Conservation (phyloP, 2,329 filamentous ascomycete species). For the Fusarium dimerum region DNA sequence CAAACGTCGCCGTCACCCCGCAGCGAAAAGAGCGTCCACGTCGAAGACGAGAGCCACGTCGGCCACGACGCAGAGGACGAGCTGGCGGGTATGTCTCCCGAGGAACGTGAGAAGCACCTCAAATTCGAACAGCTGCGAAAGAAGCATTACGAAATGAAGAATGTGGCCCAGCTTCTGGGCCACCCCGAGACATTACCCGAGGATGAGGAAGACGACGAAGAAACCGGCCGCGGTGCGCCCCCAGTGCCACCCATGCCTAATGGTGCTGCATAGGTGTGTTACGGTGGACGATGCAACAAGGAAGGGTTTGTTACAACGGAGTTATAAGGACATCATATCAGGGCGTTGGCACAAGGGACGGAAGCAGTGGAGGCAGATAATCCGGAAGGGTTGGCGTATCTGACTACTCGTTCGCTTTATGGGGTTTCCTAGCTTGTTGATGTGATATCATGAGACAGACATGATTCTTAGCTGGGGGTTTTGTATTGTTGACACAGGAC, state of each 20-base stretch:
- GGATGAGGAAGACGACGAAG: slow-evolving; percentile 62
- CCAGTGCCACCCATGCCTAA: slow-evolving; percentile 47
- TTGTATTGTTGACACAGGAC: slow-evolving; percentile 14
- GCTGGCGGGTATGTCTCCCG: slow-evolving; percentile 56
- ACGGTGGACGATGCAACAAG: slow-evolving; percentile 9
- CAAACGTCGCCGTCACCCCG: slow-evolving; percentile 36
- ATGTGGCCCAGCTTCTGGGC: slow-evolving; percentile 84
- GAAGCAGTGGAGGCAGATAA: slow-evolving; percentile 10
- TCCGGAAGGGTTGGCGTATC: slow-evolving; percentile 2
- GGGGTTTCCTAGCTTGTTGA: slow-evolving; percentile 12
- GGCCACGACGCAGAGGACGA: slow-evolving; percentile 60
- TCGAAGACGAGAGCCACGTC: slow-evolving; percentile 64
- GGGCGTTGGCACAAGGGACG: slow-evolving; percentile 28
- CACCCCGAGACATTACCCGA: slow-evolving; percentile 68
- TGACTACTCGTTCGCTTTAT: slow-evolving; percentile 17
- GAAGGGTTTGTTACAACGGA: slow-evolving; percentile 21
- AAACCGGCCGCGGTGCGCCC: slow-evolving; percentile 36
- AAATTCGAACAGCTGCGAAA: slow-evolving; percentile 90
- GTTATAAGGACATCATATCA: slow-evolving; percentile 30
- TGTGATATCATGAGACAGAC: slow-evolving; percentile 7
- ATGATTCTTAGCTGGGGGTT: slow-evolving; percentile 15
- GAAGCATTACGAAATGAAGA: slow-evolving; percentile 98
- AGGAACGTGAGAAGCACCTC: slow-evolving; percentile 87
- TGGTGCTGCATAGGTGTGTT: slow-evolving; percentile 31
- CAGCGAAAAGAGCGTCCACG: slow-evolving; percentile 73